These are phyloP conservation scores for Persicaria maculosa DNA, from an alignment of 148 eudicot species.

Conservation along the genomic window DNA sequence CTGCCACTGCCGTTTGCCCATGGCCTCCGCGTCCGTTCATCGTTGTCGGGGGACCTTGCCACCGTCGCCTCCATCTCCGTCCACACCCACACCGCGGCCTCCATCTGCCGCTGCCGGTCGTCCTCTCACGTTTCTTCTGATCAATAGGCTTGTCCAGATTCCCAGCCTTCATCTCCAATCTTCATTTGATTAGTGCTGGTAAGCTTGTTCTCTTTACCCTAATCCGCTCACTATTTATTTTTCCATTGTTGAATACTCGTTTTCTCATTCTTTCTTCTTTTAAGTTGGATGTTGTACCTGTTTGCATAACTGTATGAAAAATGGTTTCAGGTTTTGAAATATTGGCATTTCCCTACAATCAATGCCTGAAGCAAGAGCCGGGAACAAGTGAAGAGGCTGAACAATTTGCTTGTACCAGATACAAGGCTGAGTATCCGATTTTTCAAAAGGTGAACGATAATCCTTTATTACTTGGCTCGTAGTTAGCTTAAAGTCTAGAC, in stretches of 20 bases:
- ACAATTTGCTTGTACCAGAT: slow-evolving; percentile 73
- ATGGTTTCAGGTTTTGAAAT: slow-evolving; percentile 58
- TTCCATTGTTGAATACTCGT: not conserved
- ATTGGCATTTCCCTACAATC: slow-evolving; percentile 92
- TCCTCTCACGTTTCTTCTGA: no score
- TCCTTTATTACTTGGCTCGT: not conserved
- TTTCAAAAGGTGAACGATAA: slow-evolving; percentile 54
- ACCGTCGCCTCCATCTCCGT: no score
- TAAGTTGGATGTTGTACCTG: not conserved
- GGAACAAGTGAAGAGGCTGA: slow-evolving; percentile 63
- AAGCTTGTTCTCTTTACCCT: no score
- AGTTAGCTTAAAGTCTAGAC: not conserved
- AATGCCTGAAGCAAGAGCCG: slow-evolving; percentile 83
- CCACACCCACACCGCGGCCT: no score
- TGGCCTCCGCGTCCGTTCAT: no score
- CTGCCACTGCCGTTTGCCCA: no score
- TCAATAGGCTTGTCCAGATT: no score
- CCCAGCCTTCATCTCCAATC: no score
- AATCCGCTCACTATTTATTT: no score
- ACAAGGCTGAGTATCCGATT: slow-evolving; percentile 78
- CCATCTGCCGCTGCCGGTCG: no score
- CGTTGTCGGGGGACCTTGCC: no score
- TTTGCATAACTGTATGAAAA: not conserved
- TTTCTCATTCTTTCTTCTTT: slow-evolving; percentile 1
- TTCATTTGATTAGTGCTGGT: no score